These are phyloP conservation scores for Taphrina betulina DNA, from an alignment of 1,139 yeast species.

Conservation along the genomic window DNA sequence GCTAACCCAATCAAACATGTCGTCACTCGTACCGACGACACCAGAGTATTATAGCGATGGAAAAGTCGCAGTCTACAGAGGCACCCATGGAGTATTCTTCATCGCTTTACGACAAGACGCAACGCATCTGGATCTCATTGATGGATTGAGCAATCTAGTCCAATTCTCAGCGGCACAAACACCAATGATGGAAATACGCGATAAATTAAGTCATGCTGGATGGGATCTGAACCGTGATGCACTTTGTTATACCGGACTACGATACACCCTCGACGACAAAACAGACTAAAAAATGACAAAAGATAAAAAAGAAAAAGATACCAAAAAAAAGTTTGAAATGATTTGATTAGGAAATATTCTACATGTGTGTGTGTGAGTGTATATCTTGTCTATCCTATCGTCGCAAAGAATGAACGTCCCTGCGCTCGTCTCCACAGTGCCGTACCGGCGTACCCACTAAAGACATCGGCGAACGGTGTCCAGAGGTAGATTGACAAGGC, in stretches of 20 bases:
- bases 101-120: background rate
- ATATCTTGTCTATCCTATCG: slow-evolving; percentile 11
- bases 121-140: background rate
- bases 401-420: slow-evolving; percentile 27
- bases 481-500: slow-evolving; percentile 12
- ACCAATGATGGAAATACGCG: background rate
- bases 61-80: no score
- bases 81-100: no score
- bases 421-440: slow-evolving; percentile 31
- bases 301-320: no score
- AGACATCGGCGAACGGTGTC: slow-evolving; percentile 31
- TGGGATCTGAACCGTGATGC: slow-evolving; percentile 1
- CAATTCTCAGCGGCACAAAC: background rate
- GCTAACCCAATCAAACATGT: no score
- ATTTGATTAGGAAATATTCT: background rate
- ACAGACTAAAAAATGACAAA: background rate
- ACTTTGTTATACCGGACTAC: background rate
- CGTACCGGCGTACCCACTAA: slow-evolving; percentile 23
- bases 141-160: background rate
- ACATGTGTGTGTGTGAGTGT: background rate
- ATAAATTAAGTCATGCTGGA: background rate
- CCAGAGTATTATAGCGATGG: no score
- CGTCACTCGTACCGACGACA: no score
- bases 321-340: no score
- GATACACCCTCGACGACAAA: background rate